A percentile compares a stretch with the other conserved stretches of the same genome.
phyloP scores from a whole-genome alignment of 768 basidiomycete species.

The Leccinum variicolor region DNA sequence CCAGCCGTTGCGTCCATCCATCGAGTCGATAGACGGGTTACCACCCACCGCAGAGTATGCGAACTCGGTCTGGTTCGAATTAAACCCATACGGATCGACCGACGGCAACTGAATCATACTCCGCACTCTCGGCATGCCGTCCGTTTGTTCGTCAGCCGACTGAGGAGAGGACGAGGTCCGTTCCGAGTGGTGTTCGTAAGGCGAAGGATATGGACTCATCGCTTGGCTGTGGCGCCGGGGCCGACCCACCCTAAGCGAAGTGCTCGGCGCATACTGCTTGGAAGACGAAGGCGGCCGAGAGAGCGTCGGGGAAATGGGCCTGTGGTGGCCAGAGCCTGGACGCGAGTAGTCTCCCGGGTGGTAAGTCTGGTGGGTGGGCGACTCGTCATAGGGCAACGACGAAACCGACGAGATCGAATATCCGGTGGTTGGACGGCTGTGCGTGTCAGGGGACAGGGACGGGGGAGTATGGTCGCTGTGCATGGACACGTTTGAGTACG shows the following conservation, averaged over 20 bases:
- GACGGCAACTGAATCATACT: conserved; percentile 83
- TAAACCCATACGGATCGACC: conserved; percentile 66
- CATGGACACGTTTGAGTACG: conserved; percentile 70
- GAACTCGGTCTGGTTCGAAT: conserved; percentile 70
- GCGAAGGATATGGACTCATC: conserved; percentile 82
- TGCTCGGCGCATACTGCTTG: conserved; percentile 45
- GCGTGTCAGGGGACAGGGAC: conserved; percentile 64
- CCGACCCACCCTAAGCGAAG: conserved; percentile 66
- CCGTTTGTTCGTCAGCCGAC: conserved; percentile 48
- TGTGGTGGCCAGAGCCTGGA: conserved; percentile 71
- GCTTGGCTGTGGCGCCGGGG: conserved; percentile 81
- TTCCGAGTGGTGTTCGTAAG: conserved; percentile 68
- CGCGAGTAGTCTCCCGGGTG: conserved; percentile 62
- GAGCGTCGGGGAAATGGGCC: conserved; percentile 58
- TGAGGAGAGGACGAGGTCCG: conserved; percentile 73
- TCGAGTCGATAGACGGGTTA: conserved; percentile 35
- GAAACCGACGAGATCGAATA: conserved; percentile 85
- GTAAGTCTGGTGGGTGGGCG: conserved; percentile 33
- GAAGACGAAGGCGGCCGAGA: conserved; percentile 70
- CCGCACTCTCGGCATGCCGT: conserved; percentile 64
- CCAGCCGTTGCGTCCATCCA: conserved; percentile 45
- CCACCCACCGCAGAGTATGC: conserved; percentile 68
- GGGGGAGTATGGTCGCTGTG: conserved; percentile 68
- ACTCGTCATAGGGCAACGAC: conserved; percentile 69
- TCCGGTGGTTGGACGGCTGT: conserved; percentile 77